Conservation (phyloP, 2,329 filamentous ascomycete species). For the Ascochyta pisi region DNA sequence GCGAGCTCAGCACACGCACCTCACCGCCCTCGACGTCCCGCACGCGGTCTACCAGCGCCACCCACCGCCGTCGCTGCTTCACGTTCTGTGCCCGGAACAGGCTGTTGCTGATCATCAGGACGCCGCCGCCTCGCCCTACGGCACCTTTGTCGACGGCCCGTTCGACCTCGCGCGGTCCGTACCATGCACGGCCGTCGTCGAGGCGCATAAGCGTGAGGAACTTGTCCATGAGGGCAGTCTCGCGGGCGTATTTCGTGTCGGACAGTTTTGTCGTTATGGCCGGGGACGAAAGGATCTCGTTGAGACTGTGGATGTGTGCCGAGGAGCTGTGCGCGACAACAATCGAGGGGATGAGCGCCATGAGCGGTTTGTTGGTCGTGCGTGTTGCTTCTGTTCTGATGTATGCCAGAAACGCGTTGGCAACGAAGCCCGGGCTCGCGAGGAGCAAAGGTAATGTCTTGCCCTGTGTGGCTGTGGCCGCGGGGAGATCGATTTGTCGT, state of each 20-base stretch:
- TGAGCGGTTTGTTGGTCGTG: constrained; percentile 75
- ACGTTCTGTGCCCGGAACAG: constrained; percentile 87
- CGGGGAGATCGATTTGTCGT: constrained; percentile 75
- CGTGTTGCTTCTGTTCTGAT: constrained; percentile 67
- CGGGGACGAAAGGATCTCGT: constrained; percentile 83
- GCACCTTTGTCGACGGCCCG: constrained; percentile 85
- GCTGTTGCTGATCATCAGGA: constrained; percentile 84
- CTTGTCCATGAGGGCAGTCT: constrained; percentile 83
- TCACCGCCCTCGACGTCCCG: constrained; percentile 81
- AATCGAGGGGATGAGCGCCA: constrained; percentile 66
- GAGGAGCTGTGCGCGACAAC: constrained; percentile 83
- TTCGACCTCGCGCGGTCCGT: constrained; percentile 83
- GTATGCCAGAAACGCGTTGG: constrained; percentile 79
- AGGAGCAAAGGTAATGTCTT: constrained; percentile 71
- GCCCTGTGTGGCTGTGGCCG: constrained; percentile 14
- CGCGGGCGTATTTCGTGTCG: constrained; percentile 86
- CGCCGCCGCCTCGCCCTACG: constrained; percentile 83
- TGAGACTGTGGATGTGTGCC: constrained; percentile 84
- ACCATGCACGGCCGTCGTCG: constrained; percentile 90
- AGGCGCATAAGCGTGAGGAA: constrained; percentile 79
- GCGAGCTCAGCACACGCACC: constrained; percentile 85
- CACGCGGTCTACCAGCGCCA: constrained; percentile 86
- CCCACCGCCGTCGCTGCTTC: constrained; percentile 77
- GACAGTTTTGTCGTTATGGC: constrained; percentile 79
- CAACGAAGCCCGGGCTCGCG: constrained; percentile 88